Evolutionary conservation across 257 asterid genomes (phyloP).

Genomic region (Forsythia viridissima): DNA sequence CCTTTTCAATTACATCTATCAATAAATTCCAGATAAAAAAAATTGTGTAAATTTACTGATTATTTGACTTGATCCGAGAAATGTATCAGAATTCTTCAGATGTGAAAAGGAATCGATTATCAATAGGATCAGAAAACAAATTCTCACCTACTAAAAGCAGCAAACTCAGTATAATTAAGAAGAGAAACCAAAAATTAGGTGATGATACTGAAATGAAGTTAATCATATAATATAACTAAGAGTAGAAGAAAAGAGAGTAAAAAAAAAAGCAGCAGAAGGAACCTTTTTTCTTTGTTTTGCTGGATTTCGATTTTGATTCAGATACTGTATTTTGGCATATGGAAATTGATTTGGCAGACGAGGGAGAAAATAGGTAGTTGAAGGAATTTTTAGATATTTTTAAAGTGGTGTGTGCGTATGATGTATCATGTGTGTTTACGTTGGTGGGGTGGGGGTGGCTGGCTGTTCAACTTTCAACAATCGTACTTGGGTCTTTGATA

Average conservation of each 20-base stretch:
- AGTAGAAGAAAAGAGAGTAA: not conserved
- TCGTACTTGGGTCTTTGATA: too few species aligned
- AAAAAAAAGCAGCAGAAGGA: not conserved
- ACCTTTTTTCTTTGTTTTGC: not conserved
- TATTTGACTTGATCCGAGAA: not conserved
- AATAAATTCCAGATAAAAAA: not conserved
- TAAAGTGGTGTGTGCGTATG: too few species aligned
- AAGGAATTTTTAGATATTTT: not conserved
- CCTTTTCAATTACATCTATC: not conserved
- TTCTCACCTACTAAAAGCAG: not conserved
- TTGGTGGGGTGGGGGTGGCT: not conserved
- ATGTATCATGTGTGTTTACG: not conserved
- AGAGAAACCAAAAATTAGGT: not conserved
- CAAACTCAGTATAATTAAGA: not conserved
- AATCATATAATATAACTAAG: not conserved
- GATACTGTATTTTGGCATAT: not conserved
- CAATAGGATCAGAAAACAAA: not conserved
- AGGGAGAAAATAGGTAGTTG: not conserved
- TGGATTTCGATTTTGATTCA: not conserved
- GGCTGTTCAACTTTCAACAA: too few species aligned
- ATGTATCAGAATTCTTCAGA: not conserved
- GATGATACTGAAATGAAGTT: not conserved
- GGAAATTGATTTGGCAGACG: not conserved
- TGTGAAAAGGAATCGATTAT: not conserved
- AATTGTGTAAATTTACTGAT: not conserved